These are phyloP conservation scores for Macadamia integrifolia DNA, from an alignment of 164 flowering plant species.

Conservation along the genomic window DNA sequence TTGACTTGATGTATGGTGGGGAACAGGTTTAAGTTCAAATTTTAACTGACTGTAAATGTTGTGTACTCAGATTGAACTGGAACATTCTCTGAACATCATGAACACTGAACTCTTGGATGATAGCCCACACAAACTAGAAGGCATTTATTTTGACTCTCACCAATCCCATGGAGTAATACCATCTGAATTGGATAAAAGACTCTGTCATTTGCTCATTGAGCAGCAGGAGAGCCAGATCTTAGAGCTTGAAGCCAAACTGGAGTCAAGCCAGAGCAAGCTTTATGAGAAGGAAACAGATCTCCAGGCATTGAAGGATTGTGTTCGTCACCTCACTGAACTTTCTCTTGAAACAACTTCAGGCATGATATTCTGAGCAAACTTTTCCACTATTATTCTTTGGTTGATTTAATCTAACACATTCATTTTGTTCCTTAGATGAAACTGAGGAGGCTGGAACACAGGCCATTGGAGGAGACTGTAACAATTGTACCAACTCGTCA, in stretches of 20 bases:
- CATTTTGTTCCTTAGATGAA: slow-evolving; percentile 34
- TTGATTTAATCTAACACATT: neutral
- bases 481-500: neutral
- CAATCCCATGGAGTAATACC: slow-evolving; percentile 42
- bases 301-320: slow-evolving; percentile 51
- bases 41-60: neutral
- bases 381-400: neutral
- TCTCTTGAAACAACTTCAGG: slow-evolving; percentile 45
- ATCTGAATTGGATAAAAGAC: slow-evolving; percentile 45
- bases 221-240: slow-evolving; percentile 57
- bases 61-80: slow-evolving; percentile 8
- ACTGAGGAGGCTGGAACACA: slow-evolving; percentile 9
- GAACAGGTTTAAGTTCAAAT: neutral
- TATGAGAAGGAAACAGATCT: slow-evolving; percentile 66
- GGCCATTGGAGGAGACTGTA: no score
- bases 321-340: slow-evolving; percentile 44
- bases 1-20: neutral
- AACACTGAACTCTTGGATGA: slow-evolving; percentile 19
- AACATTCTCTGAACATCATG: slow-evolving; percentile 3
- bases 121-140: slow-evolving; percentile 11
- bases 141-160: slow-evolving; percentile 14
- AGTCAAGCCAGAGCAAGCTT: slow-evolving; percentile 41
- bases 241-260: slow-evolving; percentile 51
- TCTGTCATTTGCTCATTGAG: slow-evolving; percentile 50
- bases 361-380: neutral